A percentile compares a stretch with the other conserved stretches of the same genome.
These are phyloP conservation scores for Graphiopsis chlorocephala DNA, from an alignment of 2,329 filamentous ascomycete species.

Conservation along the genomic window DNA sequence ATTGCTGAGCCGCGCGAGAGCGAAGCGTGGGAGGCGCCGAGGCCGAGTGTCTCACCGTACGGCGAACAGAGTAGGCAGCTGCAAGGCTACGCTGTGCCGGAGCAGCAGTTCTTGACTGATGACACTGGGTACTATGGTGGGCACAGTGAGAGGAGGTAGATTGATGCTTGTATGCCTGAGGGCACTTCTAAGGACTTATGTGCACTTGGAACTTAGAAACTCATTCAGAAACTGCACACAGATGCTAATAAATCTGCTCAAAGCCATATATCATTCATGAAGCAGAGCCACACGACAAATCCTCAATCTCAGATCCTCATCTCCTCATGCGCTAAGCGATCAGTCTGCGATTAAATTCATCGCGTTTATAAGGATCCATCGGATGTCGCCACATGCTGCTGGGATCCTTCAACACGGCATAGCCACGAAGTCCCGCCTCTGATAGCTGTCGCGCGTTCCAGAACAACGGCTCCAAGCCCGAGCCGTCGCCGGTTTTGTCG, in stretches of 20 bases:
- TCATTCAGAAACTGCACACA: neutral
- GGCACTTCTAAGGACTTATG: neutral
- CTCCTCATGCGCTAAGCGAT: neutral
- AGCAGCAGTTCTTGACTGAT: conserved; percentile 42
- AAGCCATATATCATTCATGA: too few species aligned
- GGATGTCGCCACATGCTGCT: neutral
- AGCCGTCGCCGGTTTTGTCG: neutral
- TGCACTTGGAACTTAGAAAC: neutral
- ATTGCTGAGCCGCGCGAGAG: conserved; percentile 25
- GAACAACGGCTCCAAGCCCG: neutral
- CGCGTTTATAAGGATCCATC: neutral
- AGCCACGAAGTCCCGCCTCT: neutral
- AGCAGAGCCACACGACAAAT: neutral
- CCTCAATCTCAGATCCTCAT: neutral
- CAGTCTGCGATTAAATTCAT: neutral
- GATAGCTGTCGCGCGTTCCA: neutral
- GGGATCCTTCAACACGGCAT: neutral
- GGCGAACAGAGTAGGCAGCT: conserved; percentile 25
- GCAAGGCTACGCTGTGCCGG: conserved; percentile 42
- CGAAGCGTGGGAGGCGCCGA: conserved; percentile 34
- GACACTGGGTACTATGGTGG: conserved; percentile 43
- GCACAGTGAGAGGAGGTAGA: conserved; percentile 5
- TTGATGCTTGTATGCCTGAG: neutral
- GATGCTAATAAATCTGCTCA: neutral
- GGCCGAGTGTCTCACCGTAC: conserved; percentile 29